Evolutionary conservation across 768 basidiomycete species (phyloP), one percentile per base, ranked within the genome.

Genomic region (Suillus discolor): DNA sequence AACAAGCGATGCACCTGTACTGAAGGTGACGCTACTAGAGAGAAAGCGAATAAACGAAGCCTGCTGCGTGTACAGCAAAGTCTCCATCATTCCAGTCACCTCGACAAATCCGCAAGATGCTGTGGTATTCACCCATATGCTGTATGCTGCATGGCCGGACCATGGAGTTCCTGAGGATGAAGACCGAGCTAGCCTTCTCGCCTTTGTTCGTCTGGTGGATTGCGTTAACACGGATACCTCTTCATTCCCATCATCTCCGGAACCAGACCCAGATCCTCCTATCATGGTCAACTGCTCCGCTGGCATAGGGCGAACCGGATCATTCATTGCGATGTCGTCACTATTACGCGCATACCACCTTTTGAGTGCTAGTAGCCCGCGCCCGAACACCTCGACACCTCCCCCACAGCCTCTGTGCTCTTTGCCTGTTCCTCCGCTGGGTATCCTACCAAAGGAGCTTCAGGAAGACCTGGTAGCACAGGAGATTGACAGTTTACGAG

Each of bases 231-330:
- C 82, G 66, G 82, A 85, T 67, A 69, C 71, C 28, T 77, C 79
- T 49, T 42, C 42, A 60, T 25, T 31, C 12, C 64, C 79, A 15
- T 69, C 71, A 31, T 68, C 76, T 12, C 61, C 67, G 12, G 69
- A 71, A 25, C 71, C 70, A 38, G 84, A 89, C 69, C 79, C 84
- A 16, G 88, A 90, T 67, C 90, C 91, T n/a, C 93, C 93, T 0
- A 84, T 92, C 67, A 85, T 96, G 70, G 84, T 93, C 38, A 87
- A 91, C 67, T 96, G 94, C 73, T 94, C 93, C 34, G 94, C 95
- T 1, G 94, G 94, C 5, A 83, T 96, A 65, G 94, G 94, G 4
- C 85, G 94, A 42, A 94, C 94, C 5, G 94, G 94, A 20, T 85
- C 93, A 7, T 94, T 94, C 77, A 91, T 96, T 72, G 87, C 91